phyloP scores from a whole-genome alignment of 805 yeast species.

The Scheffersomyces coipomensis region DNA sequence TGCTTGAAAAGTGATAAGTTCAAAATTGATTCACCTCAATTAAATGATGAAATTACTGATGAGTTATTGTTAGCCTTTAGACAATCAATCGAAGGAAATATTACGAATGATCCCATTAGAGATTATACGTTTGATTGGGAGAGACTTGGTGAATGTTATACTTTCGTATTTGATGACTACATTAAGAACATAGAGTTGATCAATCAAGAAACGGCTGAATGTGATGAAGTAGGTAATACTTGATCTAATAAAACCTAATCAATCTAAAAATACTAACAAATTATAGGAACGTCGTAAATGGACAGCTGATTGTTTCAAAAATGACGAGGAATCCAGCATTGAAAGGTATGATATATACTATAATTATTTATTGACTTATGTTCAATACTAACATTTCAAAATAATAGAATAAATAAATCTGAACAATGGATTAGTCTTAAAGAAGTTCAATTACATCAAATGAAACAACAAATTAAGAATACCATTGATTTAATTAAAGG shows the following conservation, averaged over 20 bases:
- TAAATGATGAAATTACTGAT: neutral
- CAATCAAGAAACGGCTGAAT: neutral
- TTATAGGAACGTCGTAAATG: neutral
- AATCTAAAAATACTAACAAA: neutral
- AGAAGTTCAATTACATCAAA: constrained; percentile 1
- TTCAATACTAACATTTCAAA: neutral
- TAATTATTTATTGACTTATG: neutral
- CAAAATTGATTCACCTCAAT: neutral
- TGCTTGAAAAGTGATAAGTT: neutral
- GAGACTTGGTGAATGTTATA: neutral
- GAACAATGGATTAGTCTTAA: constrained; percentile 6
- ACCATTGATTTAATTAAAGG: constrained; percentile 1
- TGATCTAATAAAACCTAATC: too few species aligned
- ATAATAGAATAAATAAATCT: constrained; percentile 5
- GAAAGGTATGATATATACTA: constrained; percentile 2
- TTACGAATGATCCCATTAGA: neutral
- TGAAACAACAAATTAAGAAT: constrained; percentile 1
- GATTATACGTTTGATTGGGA: constrained; percentile 2
- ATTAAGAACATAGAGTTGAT: neutral
- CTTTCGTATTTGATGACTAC: neutral
- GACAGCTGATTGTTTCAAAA: neutral
- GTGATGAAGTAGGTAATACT: constrained; percentile 1
- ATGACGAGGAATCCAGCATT: constrained; percentile 1
- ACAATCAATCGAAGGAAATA: neutral
- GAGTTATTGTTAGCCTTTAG: neutral